Evolutionary conservation across 345 rosid species (phyloP), one percentile per base, ranked within the genome.

Genomic region (Pistacia integerrima): DNA sequence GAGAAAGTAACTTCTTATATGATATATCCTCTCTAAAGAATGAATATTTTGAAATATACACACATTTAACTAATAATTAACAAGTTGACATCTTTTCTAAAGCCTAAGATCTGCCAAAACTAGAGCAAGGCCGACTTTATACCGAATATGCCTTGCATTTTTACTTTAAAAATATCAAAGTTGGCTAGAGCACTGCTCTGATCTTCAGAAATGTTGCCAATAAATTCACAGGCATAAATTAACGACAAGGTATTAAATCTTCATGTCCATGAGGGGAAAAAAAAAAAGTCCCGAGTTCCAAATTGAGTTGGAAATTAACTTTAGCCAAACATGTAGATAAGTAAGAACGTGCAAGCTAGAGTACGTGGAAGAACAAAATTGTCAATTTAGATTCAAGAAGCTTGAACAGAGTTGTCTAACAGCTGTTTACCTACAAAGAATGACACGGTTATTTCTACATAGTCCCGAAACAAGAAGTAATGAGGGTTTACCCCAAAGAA

Each of bases 401-500:
- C 57, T 57, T 46, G 70, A 69, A 41, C 64, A 64, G 3, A 30
- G 70, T 30, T 22, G 64, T 75, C 20, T 67, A 71, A 46, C 67
- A n/a, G 69, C 78, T 33, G 17, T 71, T 66, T 52, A 69, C 70
- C 76, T 74, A 76, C 79, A 83, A 87, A 79, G 81, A 81, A 83
- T 81, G 76, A 67, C 13, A 64, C 69, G 30, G 59, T 68, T 70
- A 36, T 74, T 76, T 73, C 84, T 62, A 70, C 85, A 82, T 69
- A 68, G 36, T 74, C 28, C 74, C 48, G 52, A 75, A 61, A 59
- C 55, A 33, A 33, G 69, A 74, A 81, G 87, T 71, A 81, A 80
- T 5, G 73, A 83, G 87, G 80, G 46, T 65, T 82, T 79, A 81
- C 87, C 85, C 86, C 58, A 49, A 35, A 18, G 67, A 70, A 74